Base-by-base conservation (phyloP, 768 basidiomycete species). In the Collybia mongolica region DNA sequence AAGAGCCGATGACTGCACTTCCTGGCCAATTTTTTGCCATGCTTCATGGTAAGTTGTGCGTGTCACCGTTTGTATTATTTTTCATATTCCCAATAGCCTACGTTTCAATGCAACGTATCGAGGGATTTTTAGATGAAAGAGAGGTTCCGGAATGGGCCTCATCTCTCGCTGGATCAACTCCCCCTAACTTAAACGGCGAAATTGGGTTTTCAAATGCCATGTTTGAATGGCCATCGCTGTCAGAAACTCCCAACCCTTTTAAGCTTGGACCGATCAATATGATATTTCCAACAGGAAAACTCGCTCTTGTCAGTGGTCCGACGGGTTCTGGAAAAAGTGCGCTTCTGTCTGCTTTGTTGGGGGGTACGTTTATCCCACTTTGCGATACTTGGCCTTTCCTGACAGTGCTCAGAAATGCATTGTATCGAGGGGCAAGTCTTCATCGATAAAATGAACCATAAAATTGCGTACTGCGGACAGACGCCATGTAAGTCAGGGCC, bases 101-200 rank as follows among this genome's bases (percentile, higher is more conserved):
- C 60, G 84, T 94, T 18, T 88, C 89, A 3, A 84, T 93, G 81
- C 80, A 86, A 60, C 82, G 90, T 44, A 90, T 94, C 52, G 83
- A 91, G 60, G 73, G 67, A 3, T 91, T 87, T 65, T 71, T 91
- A 1, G 69, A 70, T 5, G 90, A 92, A 64, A 78, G 79, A 15
- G 90, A 93, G 62, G 86, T 93, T 1, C 83, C 86, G 0, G 80
- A 80, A 26, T 90, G 87, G 86, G 90, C 88, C 1, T 86, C 84
- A 2, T 80, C 84, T 0, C 68, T 92, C 38, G 78, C 79, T 50
- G 62, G 66, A 6, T 50, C 64, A 0, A 45, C 54, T 37, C 20
- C 36, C 12, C 28, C 14, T 20, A 23, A 43, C 3, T 55, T 65
- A 29, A 9, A 32, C 32, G 53, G 55, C 5, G 66, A 69, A 20